Percentiles rank a stretch among this genome's conserved stretches.
Conservation (phyloP, 202 grass and related monocot genomes). For the Panicum hallii region DNA sequence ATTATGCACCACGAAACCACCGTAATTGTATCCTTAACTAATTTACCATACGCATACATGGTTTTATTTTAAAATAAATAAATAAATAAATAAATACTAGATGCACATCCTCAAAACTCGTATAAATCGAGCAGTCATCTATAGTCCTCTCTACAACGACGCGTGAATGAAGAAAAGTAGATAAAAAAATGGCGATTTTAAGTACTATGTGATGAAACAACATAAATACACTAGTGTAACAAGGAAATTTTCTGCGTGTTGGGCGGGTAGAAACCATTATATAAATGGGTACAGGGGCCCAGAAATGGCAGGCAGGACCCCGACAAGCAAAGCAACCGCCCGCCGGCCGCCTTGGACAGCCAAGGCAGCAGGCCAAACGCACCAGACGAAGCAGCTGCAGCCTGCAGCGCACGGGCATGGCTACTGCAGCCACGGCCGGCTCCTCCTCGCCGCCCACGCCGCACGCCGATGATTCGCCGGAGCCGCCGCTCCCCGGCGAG, state of each 20-base stretch:
- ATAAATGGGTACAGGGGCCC: neutral
- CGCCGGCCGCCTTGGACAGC: neutral
- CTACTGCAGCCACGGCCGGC: neutral
- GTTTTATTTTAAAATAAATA: too few species aligned
- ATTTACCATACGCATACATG: too few species aligned
- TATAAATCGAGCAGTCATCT: neutral
- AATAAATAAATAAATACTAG: neutral
- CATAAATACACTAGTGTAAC: neutral
- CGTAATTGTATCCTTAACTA: too few species aligned
- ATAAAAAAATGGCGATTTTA: neutral
- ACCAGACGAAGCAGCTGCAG: neutral
- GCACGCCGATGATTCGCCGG: constrained; percentile 39
- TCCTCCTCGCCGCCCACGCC: constrained; percentile 36
- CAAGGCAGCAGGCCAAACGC: constrained; percentile 2
- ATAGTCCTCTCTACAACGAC: neutral
- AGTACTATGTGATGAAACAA: neutral
- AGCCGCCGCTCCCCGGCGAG: constrained; percentile 21
- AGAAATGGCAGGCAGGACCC: neutral
- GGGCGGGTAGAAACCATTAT: neutral
- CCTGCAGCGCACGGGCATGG: neutral
- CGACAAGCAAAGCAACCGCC: neutral
- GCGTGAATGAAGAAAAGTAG: neutral
- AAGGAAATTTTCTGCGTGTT: neutral
- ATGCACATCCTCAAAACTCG: neutral
- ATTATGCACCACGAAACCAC: too few species aligned